Conservation (phyloP, 345 rosid genomes). For the Eucalyptus regnans region DNA sequence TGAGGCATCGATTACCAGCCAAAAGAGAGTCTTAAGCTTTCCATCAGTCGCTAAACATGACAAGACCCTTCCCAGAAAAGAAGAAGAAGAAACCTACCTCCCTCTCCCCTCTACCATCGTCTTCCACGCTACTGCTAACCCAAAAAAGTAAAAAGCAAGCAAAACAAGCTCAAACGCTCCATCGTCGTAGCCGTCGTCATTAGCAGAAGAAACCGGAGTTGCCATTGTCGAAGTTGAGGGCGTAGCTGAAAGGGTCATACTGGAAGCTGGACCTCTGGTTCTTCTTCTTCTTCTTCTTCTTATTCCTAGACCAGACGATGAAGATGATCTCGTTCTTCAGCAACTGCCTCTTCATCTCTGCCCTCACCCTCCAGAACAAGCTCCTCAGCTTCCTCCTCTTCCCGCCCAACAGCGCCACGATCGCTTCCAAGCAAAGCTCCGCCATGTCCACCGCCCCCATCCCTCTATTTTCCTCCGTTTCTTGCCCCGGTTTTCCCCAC, state of each 20-base stretch:
- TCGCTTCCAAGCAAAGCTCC: neutral
- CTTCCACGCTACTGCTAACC: neutral
- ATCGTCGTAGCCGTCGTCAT: neutral
- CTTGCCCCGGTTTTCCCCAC: neutral
- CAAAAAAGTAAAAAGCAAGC: neutral
- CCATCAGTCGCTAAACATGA: neutral
- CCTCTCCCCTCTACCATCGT: neutral
- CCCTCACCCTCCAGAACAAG: slow-evolving; percentile 47
- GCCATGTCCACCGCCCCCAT: neutral
- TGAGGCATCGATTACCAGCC: neutral
- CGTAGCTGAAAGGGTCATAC: slow-evolving; percentile 66
- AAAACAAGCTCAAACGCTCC: neutral
- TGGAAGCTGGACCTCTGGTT: slow-evolving; percentile 39
- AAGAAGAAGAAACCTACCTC: neutral
- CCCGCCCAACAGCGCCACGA: neutral
- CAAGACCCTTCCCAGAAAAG: neutral
- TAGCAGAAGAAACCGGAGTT: slow-evolving; percentile 53
- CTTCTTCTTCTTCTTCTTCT: slow-evolving; percentile 11
- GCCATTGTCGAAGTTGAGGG: slow-evolving; percentile 76
- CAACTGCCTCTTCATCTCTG: slow-evolving; percentile 30
- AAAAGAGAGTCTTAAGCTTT: neutral
- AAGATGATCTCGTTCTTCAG: neutral
- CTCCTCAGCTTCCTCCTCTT: slow-evolving; percentile 47
- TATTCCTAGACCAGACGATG: neutral
- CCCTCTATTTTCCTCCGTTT: neutral